A percentile compares a stretch with the other conserved stretches of the same genome.
Conservation (phyloP, 345 rosid species). For the Cardiospermum halicacabum region DNA sequence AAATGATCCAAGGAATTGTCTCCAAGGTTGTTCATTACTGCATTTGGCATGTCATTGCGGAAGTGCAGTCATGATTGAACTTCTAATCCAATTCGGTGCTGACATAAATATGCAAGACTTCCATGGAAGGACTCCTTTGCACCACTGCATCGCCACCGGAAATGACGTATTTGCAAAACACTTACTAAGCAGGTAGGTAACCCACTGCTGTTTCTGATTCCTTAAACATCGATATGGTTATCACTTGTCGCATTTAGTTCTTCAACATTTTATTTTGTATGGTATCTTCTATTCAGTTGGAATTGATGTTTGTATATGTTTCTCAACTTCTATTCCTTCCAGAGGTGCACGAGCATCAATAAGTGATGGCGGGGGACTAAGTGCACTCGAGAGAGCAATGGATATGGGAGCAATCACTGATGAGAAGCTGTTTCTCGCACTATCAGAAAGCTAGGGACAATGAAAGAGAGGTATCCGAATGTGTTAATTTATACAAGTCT, state of each 20-base stretch:
- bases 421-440: slow-evolving; percentile 74
- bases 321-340: slow-evolving; percentile 11
- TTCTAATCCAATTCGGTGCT: slow-evolving; percentile 79
- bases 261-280: not conserved
- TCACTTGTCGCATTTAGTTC: not conserved
- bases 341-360: slow-evolving; percentile 75
- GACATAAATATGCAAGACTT: slow-evolving; percentile 58
- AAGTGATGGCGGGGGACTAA: slow-evolving; percentile 71
- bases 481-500: not conserved
- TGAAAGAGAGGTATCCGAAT: not conserved
- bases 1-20: slow-evolving; percentile 52
- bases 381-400: slow-evolving; percentile 84
- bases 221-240: not conserved
- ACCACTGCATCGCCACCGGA: slow-evolving; percentile 57
- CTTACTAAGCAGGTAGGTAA: slow-evolving; percentile 65
- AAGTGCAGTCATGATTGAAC: slow-evolving; percentile 59
- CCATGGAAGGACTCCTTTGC: slow-evolving; percentile 83
- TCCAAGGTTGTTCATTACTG: slow-evolving; percentile 74
- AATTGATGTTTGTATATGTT: too few species aligned
- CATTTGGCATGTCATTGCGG: slow-evolving; percentile 73
- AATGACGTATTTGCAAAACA: slow-evolving; percentile 63
- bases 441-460: slow-evolving; percentile 43
- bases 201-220: not conserved
- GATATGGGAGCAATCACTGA: slow-evolving; percentile 89
- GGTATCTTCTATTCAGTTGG: too few species aligned